A percentile compares a stretch with the other conserved stretches of the same genome.
These are phyloP conservation scores for Colletotrichum sublineola DNA, from an alignment of 2,329 filamentous ascomycete genomes.

Conservation along the genomic window DNA sequence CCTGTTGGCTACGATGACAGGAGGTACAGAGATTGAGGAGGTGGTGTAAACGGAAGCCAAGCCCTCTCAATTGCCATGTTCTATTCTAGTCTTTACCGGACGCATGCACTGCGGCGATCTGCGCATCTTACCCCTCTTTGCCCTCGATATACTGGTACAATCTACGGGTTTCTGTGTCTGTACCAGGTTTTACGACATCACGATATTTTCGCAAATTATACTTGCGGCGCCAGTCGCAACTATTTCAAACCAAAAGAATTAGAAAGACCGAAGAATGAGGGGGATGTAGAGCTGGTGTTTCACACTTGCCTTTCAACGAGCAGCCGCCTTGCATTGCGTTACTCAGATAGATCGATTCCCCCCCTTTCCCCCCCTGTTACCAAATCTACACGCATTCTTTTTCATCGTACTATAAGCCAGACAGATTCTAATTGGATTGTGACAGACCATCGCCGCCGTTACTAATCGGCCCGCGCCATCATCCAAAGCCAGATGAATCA, in stretches of 20 bases:
- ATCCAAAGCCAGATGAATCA: conserved; percentile 3
- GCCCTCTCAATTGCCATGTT: background rate
- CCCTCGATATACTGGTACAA: background rate
- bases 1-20: conserved; percentile 54
- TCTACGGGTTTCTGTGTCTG: background rate
- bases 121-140: background rate
- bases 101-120: background rate
- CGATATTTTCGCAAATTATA: conserved; percentile 1
- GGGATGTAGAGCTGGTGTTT: conserved; percentile 22
- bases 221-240: conserved; percentile 7
- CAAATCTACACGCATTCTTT: conserved; percentile 43
- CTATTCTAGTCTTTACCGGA: background rate
- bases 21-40: conserved; percentile 48
- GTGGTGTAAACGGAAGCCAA: conserved; percentile 3
- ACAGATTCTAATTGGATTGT: conserved; percentile 58
- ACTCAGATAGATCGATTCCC: conserved; percentile 39
- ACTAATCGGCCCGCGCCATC: conserved; percentile 40
- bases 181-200: conserved; percentile 14
- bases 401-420: conserved; percentile 48
- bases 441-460: conserved; percentile 58
- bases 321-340: conserved; percentile 32
- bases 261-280: conserved; percentile 5
- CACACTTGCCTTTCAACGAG: conserved; percentile 15
- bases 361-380: conserved; percentile 22
- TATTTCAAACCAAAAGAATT: background rate